These are phyloP conservation scores for Paecilomyces formosus DNA, from an alignment of 2,329 filamentous ascomycete genomes.

Conservation along the genomic window DNA sequence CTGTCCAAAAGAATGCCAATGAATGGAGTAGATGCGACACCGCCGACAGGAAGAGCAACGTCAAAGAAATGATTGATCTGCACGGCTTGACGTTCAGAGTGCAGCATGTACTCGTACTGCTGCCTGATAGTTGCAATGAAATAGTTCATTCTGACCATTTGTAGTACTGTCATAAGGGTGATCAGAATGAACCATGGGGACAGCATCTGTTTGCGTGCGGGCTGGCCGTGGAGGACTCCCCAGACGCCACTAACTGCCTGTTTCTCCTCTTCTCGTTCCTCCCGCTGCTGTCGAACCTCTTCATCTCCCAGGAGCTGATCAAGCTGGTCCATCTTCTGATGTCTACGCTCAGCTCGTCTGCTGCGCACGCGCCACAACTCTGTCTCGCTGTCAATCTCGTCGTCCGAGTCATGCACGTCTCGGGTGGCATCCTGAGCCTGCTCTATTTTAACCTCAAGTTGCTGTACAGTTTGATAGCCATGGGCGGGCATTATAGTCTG, in stretches of 20 bases:
- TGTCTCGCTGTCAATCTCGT: conserved; percentile 43
- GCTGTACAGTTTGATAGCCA: conserved; percentile 71
- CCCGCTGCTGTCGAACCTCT: conserved; percentile 53
- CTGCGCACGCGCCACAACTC: conserved; percentile 43
- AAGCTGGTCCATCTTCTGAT: conserved; percentile 59
- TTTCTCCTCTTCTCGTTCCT: conserved; percentile 55
- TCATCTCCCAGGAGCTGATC: conserved; percentile 62
- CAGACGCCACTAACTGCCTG: conserved; percentile 69
- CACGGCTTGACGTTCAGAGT: conserved; percentile 53
- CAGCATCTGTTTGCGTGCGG: conserved; percentile 62
- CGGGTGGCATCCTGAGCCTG: conserved; percentile 27
- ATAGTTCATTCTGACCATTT: conserved; percentile 77
- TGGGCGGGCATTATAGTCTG: conserved; percentile 63
- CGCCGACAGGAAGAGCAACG: conserved; percentile 69
- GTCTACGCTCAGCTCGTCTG: conserved; percentile 52
- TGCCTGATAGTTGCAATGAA: conserved; percentile 75
- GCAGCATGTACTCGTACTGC: conserved; percentile 74
- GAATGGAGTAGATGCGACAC: conserved; percentile 73
- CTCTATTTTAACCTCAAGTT: conserved; percentile 65
- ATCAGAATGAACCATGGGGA: conserved; percentile 82
- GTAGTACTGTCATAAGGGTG: conserved; percentile 65
- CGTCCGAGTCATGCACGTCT: conserved; percentile 40
- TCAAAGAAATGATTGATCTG: conserved; percentile 80
- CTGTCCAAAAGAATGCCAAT: conserved; percentile 75
- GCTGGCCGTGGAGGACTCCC: conserved; percentile 70